Percentiles rank a stretch among this genome's conserved stretches.
Evolutionary conservation across 2,329 filamentous ascomycete genomes (phyloP).

Genomic region (Hypoxylon sp.): DNA sequence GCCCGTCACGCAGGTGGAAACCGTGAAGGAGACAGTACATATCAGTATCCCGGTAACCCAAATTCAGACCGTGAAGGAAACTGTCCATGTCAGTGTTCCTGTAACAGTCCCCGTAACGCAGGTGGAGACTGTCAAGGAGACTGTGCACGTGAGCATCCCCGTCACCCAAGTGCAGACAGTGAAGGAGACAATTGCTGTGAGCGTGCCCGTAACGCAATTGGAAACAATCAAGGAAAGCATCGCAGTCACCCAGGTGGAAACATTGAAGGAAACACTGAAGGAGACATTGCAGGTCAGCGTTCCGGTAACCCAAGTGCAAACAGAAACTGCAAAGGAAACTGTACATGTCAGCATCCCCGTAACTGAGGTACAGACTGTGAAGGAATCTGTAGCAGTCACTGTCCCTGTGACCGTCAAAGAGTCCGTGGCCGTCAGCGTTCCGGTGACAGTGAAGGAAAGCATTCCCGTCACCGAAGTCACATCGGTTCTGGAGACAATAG

Average conservation of each 20-base stretch:
- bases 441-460: constrained; percentile 18
- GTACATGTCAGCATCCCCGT: constrained; percentile 28
- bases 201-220: constrained; percentile 28
- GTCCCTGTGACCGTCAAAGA: constrained; percentile 19
- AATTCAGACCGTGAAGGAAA: constrained; percentile 23
- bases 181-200: constrained; percentile 19
- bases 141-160: constrained; percentile 15
- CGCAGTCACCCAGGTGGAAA: constrained; percentile 21
- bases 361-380: constrained; percentile 11
- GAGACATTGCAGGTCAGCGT: constrained; percentile 32
- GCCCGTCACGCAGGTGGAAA: constrained; percentile 30
- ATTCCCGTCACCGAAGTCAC: constrained; percentile 24
- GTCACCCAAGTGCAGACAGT: constrained; percentile 19
- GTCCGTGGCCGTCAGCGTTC: constrained; percentile 21
- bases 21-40: constrained; percentile 23
- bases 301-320: constrained; percentile 21
- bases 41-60: constrained; percentile 22
- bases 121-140: constrained; percentile 26
- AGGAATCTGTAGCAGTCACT: constrained; percentile 21
- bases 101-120: constrained; percentile 29
- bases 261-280: constrained; percentile 23
- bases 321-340: constrained; percentile 24
- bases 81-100: constrained; percentile 21
- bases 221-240: constrained; percentile 30
- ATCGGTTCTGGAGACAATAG: constrained; percentile 24